A percentile compares a stretch with the other conserved stretches of the same genome.
Conservation (phyloP, 192 early-diverging fungal species). For the Mortierella hygrophila region DNA sequence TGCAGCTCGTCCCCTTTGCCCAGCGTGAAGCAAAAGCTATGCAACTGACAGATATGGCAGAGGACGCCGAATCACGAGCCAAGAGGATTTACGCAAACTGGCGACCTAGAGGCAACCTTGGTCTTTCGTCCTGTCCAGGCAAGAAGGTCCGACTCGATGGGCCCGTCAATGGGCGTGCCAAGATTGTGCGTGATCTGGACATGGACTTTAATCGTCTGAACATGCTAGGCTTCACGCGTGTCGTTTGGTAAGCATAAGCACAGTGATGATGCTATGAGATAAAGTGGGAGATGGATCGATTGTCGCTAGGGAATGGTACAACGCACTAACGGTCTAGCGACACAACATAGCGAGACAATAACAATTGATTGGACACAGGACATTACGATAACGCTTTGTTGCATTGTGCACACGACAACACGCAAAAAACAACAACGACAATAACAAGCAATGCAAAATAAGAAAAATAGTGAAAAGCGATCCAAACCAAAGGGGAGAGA, state of each 20-base stretch:
- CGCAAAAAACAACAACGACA: too few relatives aligned
- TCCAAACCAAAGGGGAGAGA: not conserved
- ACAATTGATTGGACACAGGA: not conserved
- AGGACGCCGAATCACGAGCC: conserved; percentile 28
- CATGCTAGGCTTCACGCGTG: conserved; percentile 65
- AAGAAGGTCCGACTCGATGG: conserved; percentile 82
- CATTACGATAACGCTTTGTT: conserved; percentile 1
- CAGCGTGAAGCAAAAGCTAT: conserved; percentile 35
- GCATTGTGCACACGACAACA: conserved; percentile 28
- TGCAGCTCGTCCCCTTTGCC: conserved; percentile 29
- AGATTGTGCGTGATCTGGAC: conserved; percentile 78
- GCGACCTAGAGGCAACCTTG: conserved; percentile 70
- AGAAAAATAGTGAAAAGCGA: not conserved
- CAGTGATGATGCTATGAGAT: not conserved
- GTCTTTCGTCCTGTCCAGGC: conserved; percentile 80
- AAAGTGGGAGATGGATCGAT: not conserved
- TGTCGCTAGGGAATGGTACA: not conserved
- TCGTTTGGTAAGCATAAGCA: conserved; percentile 69
- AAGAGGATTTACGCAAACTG: conserved; percentile 27
- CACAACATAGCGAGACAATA: not conserved
- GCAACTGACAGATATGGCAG: conserved; percentile 8
- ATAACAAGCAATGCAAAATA: not conserved
- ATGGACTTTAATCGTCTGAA: conserved; percentile 77
- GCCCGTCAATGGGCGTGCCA: conserved; percentile 76
- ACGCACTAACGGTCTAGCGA: not conserved